Evolutionary conservation across 1,284 basidiomycete genomes (phyloP).

Genomic region (Cryptococcus floricola): DNA sequence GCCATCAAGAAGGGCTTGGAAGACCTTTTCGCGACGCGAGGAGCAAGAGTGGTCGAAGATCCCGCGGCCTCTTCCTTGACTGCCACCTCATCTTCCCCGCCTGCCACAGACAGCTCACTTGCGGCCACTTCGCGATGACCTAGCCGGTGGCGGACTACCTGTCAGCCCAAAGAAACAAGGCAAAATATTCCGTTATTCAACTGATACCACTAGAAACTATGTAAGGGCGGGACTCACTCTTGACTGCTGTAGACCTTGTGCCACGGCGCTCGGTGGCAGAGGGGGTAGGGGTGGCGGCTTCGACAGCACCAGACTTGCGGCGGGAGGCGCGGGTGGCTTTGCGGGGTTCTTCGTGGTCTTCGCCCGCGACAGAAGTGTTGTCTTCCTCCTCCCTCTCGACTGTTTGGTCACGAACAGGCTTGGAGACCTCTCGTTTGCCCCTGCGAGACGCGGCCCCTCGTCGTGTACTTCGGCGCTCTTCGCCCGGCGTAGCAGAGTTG

Average conservation of each 20-base stretch:
- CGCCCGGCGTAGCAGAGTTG: constrained; percentile 21
- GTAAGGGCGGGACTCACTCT: constrained; percentile 12
- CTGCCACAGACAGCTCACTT: constrained; percentile 8
- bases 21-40: constrained; percentile 53
- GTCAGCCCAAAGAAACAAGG: constrained; percentile 20
- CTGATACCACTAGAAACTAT: not conserved
- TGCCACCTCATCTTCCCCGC: not conserved
- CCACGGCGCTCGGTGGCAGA: constrained; percentile 10
- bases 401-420: constrained; percentile 29
- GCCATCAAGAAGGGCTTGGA: constrained; percentile 75
- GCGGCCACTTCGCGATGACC: constrained; percentile 26
- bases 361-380: constrained; percentile 9
- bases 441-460: constrained; percentile 5
- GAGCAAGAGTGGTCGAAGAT: constrained; percentile 12
- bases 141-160: constrained; percentile 27
- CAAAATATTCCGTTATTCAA: not conserved
- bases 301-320: constrained; percentile 18
- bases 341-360: constrained; percentile 16
- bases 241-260: constrained; percentile 12
- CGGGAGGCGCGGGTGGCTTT: constrained; percentile 19
- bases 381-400: constrained; percentile 21
- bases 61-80: not conserved
- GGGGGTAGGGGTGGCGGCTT: not conserved
- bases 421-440: constrained; percentile 33
- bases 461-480: constrained; percentile 11